These are phyloP conservation scores for Phytophthora cryptogea DNA, from an alignment of 352 stramenopile genomes.

Conservation along the genomic window DNA sequence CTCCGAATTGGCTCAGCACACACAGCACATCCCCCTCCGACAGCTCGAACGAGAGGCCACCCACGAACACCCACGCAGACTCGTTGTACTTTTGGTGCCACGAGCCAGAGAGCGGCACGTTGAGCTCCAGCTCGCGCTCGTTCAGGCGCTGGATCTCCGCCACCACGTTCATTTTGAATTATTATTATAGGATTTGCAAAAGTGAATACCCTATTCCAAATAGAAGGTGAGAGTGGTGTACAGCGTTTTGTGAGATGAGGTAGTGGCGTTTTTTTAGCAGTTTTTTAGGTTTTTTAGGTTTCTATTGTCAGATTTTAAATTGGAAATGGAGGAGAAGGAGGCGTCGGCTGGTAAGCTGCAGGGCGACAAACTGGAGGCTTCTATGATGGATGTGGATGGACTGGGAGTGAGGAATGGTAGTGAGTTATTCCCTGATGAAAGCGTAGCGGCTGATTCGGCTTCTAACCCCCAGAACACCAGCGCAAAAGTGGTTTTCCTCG, in stretches of 20 bases:
- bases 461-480: not conserved
- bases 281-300: no score
- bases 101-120: slow-evolving; percentile 66
- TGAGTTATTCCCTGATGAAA: slow-evolving; percentile 11
- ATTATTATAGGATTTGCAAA: no score
- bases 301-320: not conserved
- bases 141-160: slow-evolving; percentile 86
- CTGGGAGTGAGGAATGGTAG: not conserved
- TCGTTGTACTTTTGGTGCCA: slow-evolving; percentile 91
- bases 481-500: slow-evolving; percentile 58
- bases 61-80: slow-evolving; percentile 97
- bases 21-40: slow-evolving; percentile 96
- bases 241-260: no score
- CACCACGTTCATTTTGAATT: slow-evolving; percentile 68
- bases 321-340: slow-evolving; percentile 12
- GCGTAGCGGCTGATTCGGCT: not conserved
- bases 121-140: slow-evolving; percentile 78
- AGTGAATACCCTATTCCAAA: not conserved
- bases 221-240: no score
- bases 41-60: slow-evolving; percentile 92
- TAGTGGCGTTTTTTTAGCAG: no score
- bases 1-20: slow-evolving; percentile 86
- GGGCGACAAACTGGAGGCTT: not conserved
- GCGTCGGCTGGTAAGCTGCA: not conserved
- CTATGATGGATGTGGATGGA: not conserved